Evolutionary conservation across 2,329 filamentous ascomycete genomes (phyloP).

Genomic region (Paecilomyces sp.): DNA sequence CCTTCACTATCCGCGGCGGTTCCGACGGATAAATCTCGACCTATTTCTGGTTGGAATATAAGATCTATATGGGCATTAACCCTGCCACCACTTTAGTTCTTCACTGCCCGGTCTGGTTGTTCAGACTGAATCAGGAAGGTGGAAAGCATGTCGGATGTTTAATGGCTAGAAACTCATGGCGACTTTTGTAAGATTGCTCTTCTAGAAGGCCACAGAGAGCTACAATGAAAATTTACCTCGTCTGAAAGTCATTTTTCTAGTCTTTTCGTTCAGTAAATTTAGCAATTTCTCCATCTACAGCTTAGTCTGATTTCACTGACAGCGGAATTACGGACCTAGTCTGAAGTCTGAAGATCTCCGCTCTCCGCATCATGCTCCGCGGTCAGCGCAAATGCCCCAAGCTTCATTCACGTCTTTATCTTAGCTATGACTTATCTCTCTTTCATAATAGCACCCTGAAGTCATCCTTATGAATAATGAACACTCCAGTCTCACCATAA

Average conservation of each 20-base stretch:
- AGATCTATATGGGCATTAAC: neutral
- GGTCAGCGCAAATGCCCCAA: neutral
- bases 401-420: neutral
- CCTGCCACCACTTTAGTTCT: neutral
- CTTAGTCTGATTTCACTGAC: neutral
- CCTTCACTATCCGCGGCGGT: neutral
- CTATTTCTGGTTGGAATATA: neutral
- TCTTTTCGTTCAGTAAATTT: neutral
- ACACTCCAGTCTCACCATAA: neutral
- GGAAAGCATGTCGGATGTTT: neutral
- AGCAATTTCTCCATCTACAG: neutral
- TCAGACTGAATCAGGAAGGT: neutral
- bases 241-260: neutral
- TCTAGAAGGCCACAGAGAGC: neutral
- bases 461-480: neutral
- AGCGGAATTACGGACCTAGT: neutral
- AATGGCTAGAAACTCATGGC: neutral
- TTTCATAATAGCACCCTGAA: neutral
- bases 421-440: neutral
- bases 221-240: neutral
- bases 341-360: neutral
- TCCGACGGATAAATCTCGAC: neutral
- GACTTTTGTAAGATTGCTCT: neutral
- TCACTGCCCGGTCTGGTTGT: neutral
- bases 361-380: neutral